A percentile compares a stretch with the other conserved stretches of the same genome.
These are phyloP conservation scores for Phytophthora colocasiae DNA, from an alignment of 352 stramenopile species.

Conservation along the genomic window DNA sequence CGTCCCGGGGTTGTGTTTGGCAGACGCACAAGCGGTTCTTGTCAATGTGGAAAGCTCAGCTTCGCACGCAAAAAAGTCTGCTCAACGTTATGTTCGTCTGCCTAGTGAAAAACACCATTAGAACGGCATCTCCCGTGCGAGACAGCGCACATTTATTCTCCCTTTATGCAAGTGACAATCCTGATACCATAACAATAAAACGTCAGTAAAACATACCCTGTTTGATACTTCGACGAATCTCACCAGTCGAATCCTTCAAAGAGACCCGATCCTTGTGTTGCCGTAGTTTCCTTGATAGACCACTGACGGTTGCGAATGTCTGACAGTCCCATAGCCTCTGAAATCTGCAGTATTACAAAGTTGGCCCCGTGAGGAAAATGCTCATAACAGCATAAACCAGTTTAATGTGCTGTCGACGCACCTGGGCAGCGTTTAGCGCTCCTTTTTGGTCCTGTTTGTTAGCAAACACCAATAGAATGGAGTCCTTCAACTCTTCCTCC, in stretches of 20 bases:
- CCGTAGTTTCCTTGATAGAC: conserved; percentile 99
- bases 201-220: conserved; percentile 11
- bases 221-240: neutral
- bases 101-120: conserved; percentile 12
- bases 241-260: conserved; percentile 99
- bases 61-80: neutral
- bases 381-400: neutral
- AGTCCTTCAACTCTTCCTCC: conserved; percentile 99
- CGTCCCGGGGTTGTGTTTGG: conserved; percentile 8
- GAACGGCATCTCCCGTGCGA: conserved; percentile 3
- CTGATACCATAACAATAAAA: conserved; percentile 37
- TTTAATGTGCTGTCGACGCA: conserved; percentile 30
- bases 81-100: conserved; percentile 3
- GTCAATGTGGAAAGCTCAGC: neutral
- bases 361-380: conserved; percentile 1
- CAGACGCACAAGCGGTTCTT: conserved; percentile 1
- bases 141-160: conserved; percentile 56
- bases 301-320: conserved; percentile 99
- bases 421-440: conserved; percentile 89
- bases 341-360: conserved; percentile 85
- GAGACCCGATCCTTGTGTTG: conserved; percentile 97
- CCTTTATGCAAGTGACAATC: conserved; percentile 92
- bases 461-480: conserved; percentile 99
- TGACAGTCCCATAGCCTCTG: conserved; percentile 97
- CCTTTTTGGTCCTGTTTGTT: conserved; percentile 99